A percentile compares a stretch with the other conserved stretches of the same genome.
Evolutionary conservation across 2,329 filamentous ascomycete genomes (phyloP).

Genomic region (Sporothrix sp.): DNA sequence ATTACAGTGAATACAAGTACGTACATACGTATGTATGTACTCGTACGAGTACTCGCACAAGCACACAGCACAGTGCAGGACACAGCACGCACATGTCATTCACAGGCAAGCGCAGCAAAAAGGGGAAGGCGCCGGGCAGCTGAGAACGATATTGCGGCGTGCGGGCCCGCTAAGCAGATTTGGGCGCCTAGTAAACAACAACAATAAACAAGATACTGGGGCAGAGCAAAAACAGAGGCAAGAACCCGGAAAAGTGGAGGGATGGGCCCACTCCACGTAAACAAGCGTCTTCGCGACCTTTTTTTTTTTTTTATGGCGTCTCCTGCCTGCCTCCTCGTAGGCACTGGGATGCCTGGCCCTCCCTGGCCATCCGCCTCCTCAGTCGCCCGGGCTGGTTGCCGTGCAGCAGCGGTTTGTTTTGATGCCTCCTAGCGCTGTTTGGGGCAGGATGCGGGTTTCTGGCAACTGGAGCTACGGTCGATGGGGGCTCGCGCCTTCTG

Average conservation of each 20-base stretch:
- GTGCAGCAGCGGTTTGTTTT: constrained; percentile 12
- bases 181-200: constrained; percentile 21
- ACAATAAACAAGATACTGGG: neutral
- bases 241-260: neutral
- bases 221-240: neutral
- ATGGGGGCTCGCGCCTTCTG: neutral
- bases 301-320: constrained; percentile 1
- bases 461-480: no score
- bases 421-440: constrained; percentile 9
- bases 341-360: neutral
- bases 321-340: neutral
- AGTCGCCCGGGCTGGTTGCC: constrained; percentile 7
- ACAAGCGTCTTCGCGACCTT: constrained; percentile 1
- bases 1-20: no score
- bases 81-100: constrained; percentile 5
- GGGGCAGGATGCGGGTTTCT: no score
- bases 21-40: no score
- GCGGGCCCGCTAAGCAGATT: constrained; percentile 11
- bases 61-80: no score
- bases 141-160: constrained; percentile 3
- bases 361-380: neutral
- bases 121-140: constrained; percentile 6
- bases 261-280: constrained; percentile 7
- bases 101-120: neutral
- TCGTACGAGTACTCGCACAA: no score